Evolutionary conservation across 805 yeast species (phyloP), one percentile per base, ranked within the genome.

Genomic region (Candida peoriensis): DNA sequence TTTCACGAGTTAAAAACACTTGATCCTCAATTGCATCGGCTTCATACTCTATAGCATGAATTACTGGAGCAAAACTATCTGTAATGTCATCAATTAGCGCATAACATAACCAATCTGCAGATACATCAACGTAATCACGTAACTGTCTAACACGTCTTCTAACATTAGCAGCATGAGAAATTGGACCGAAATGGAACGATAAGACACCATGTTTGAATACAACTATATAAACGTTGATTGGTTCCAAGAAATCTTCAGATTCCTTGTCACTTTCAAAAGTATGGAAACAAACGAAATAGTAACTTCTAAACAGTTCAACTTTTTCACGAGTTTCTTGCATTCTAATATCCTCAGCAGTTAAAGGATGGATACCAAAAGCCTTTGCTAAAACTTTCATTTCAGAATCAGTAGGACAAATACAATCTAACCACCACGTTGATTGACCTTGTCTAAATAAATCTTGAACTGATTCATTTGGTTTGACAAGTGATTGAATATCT

Each of bases 251-350:
- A 43, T 86, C 95, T 49, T 82, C 93, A 35, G 84, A 74, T 56
- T 79, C 93, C 31, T 67, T 57, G 47, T 90, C 96, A 17, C 82
- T 79, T 55, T 88, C 97, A 61, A 93, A 93, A 4, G 97, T 85
- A 59, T 93, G 96, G 75, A 93, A 93, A 71, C 95, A 85, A 27
- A 93, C 95, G 66, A 93, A 88, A 61, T 93, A 90, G 61, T 90
- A 90, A 46, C 76, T 75, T 49, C 78, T 76, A 71, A 90, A 90
- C 42, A 90, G 67, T 62, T 90, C 98, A 20, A 90, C 97, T 61
- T 90, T 90, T 65, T 90, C 98, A 63, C 98, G 88, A 17, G 96
- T 77, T 64, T 90, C 98, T 63, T 89, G 95, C 76, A 87, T 84
- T 38, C 96, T 69, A 45, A 90, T 89, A 78, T 90, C 98, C 64